Percentiles rank a stretch among this genome's conserved stretches.
Evolutionary conservation across 1,284 basidiomycete species (phyloP).

Genomic region (Puccinia hordei): DNA sequence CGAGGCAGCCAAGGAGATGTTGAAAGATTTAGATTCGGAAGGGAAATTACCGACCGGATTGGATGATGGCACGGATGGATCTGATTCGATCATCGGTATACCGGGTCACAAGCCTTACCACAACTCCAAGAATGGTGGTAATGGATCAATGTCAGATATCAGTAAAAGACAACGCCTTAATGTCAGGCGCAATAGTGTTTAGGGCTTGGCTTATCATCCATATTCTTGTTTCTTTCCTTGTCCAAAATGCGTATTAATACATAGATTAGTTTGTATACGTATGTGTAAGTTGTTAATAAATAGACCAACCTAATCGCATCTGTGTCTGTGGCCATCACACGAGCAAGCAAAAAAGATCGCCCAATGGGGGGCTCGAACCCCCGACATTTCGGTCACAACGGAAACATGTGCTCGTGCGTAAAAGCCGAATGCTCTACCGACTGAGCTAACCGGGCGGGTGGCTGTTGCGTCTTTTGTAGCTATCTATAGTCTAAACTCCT

Average conservation of each 20-base stretch:
- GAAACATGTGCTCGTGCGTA: background rate
- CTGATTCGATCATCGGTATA: background rate
- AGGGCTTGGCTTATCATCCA: background rate
- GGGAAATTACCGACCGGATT: constrained; percentile 74
- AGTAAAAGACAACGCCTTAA: constrained; percentile 23
- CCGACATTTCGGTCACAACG: constrained; percentile 30
- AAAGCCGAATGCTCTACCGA: constrained; percentile 51
- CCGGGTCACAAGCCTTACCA: background rate
- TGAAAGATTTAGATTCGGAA: constrained; percentile 79
- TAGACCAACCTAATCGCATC: background rate
- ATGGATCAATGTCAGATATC: background rate
- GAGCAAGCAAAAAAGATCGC: background rate
- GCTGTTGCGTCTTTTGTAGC: no score
- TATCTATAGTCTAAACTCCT: no score
- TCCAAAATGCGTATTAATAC: background rate
- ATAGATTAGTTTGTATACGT: background rate
- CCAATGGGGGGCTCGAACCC: constrained; percentile 51
- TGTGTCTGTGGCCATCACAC: background rate
- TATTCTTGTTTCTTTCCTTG: background rate
- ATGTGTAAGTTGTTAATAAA: background rate
- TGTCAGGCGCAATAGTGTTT: constrained; percentile 41
- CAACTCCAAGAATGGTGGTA: background rate
- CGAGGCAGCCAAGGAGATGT: constrained; percentile 70
- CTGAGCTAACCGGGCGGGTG: constrained; percentile 51
- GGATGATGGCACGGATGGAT: constrained; percentile 63